Evolutionary conservation across 73 alveolate genomes (phyloP).

Genomic region (Uronychia binucleata): DNA sequence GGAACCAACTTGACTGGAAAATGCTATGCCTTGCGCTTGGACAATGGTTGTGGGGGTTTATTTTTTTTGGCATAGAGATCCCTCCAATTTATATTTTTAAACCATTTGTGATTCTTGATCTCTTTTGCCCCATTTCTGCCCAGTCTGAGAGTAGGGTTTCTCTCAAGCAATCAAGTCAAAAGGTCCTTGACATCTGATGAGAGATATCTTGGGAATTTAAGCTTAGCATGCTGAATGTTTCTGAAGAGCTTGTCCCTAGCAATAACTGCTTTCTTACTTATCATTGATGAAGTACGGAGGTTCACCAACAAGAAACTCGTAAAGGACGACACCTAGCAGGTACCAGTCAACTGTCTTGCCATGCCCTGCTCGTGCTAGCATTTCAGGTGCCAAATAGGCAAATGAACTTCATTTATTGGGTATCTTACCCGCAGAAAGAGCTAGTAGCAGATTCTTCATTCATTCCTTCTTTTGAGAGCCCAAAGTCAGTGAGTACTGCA

Average conservation of each 20-base stretch:
- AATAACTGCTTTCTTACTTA: constrained; percentile 33
- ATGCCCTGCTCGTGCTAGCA: constrained; percentile 52
- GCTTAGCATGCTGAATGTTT: constrained; percentile 53
- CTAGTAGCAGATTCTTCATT: constrained; percentile 62
- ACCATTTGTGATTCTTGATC: constrained; percentile 83
- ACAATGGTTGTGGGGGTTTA: constrained; percentile 30
- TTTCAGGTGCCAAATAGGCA: constrained; percentile 82
- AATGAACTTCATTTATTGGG: constrained; percentile 61
- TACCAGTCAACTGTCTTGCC: constrained; percentile 75
- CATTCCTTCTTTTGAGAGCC: constrained; percentile 78
- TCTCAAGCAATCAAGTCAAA: constrained; percentile 37
- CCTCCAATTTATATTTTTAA: constrained; percentile 84
- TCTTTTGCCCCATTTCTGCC: constrained; percentile 88
- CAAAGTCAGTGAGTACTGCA: constrained; percentile 77
- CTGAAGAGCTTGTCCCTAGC: constrained; percentile 56
- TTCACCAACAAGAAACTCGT: constrained; percentile 79
- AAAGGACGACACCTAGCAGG: constrained; percentile 81
- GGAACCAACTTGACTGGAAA: background rate
- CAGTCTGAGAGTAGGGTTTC: constrained; percentile 80
- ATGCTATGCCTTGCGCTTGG: background rate
- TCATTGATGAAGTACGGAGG: constrained; percentile 74
- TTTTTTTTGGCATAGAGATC: constrained; percentile 15
- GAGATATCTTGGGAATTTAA: constrained; percentile 69
- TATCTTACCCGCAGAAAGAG: constrained; percentile 75
- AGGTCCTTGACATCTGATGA: constrained; percentile 63